phyloP scores from a whole-genome alignment of 163 green algal species.

The Prototheca stagnorum region DNA sequence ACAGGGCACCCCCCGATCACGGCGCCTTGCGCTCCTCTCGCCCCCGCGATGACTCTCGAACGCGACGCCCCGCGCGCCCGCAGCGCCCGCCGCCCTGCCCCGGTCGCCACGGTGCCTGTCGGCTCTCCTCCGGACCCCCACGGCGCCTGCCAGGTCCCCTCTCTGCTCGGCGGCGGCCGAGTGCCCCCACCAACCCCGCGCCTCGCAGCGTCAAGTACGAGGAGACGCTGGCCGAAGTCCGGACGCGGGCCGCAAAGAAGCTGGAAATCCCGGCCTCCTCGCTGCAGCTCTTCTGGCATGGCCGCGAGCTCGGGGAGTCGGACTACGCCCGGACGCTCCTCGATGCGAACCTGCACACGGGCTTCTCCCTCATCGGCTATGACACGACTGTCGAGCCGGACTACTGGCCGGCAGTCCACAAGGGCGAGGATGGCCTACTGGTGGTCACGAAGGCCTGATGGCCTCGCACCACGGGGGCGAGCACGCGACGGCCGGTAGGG shows the following conservation, averaged over 20 bases:
- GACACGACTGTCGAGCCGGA: slow-evolving; percentile 35
- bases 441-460: slow-evolving; percentile 7
- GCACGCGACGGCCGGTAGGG: no score
- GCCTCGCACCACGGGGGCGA: no score
- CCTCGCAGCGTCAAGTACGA: slow-evolving; percentile 45
- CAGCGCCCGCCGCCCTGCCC: no score
- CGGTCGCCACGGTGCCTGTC: no score
- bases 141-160: no score
- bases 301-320: slow-evolving; percentile 28
- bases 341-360: slow-evolving; percentile 51
- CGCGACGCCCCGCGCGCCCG: no score
- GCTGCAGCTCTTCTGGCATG: slow-evolving; percentile 47
- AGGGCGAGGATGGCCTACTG: slow-evolving; percentile 31
- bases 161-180: no score
- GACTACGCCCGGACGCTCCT: slow-evolving; percentile 43
- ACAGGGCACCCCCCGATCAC: no score
- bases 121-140: no score
- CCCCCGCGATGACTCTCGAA: no score
- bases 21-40: no score
- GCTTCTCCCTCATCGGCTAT: slow-evolving; percentile 47
- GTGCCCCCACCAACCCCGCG: not conserved
- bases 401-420: slow-evolving; percentile 40
- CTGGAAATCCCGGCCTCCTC: slow-evolving; percentile 26
- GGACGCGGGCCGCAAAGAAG: slow-evolving; percentile 18
- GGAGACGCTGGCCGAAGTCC: slow-evolving; percentile 41